Conservation (phyloP, 2,329 filamentous ascomycete genomes). For the Talaromyces sp. region DNA sequence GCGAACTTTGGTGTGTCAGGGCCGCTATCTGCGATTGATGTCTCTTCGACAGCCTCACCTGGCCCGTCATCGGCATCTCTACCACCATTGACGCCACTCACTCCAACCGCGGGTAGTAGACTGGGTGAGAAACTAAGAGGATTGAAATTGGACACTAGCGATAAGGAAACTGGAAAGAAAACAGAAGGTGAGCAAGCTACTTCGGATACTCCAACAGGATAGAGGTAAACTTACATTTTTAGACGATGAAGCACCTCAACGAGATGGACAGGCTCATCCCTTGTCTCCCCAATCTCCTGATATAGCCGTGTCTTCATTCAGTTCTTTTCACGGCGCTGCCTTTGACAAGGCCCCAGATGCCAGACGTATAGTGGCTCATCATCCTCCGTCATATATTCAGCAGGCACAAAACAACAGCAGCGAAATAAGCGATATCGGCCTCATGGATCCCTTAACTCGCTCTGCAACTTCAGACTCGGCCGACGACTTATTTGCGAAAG, state of each 20-base stretch:
- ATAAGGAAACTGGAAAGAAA: conserved; percentile 58
- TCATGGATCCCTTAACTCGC: conserved; percentile 32
- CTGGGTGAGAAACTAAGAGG: conserved; percentile 77
- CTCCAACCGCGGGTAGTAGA: conserved; percentile 63
- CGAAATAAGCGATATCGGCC: conserved; percentile 24
- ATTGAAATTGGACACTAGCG: conserved; percentile 71
- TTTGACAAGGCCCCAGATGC: conserved; percentile 20
- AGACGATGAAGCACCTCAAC: neutral
- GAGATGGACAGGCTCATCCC: conserved; percentile 40
- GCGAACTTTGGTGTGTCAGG: conserved; percentile 64
- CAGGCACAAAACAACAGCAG: conserved; percentile 35
- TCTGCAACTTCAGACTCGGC: conserved; percentile 54
- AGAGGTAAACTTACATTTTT: neutral
- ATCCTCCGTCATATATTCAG: conserved; percentile 39
- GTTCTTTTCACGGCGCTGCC: conserved; percentile 47
- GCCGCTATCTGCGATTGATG: conserved; percentile 23
- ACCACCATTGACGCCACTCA: conserved; percentile 55
- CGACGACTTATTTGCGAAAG: conserved; percentile 82
- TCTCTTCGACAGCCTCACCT: conserved; percentile 37
- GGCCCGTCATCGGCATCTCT: conserved; percentile 26
- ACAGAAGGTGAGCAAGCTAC: conserved; percentile 48
- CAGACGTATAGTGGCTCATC: conserved; percentile 33
- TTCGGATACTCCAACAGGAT: neutral
- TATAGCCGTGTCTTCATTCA: conserved; percentile 61
- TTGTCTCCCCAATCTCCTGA: conserved; percentile 63